Evolutionary conservation across 352 stramenopile species (phyloP).

Genomic region (Blastocystis sp.): DNA sequence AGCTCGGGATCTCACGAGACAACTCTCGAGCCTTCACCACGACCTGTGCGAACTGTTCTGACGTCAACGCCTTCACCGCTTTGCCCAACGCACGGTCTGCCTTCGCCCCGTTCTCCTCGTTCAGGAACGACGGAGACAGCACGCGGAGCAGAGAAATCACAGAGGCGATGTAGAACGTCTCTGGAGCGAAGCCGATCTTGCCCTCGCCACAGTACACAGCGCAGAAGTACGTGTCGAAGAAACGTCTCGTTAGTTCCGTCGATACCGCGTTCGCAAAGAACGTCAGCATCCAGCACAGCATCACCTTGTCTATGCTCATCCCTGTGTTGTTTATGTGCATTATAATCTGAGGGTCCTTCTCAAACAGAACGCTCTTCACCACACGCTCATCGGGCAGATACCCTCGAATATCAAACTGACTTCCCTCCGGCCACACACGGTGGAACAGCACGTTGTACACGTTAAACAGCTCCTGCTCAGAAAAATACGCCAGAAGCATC

Average conservation of each 20-base stretch:
- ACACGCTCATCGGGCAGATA: constrained; percentile 49
- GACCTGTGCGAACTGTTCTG: background rate
- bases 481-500: constrained; percentile 47
- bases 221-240: constrained; percentile 60
- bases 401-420: constrained; percentile 46
- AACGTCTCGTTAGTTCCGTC: constrained; percentile 10
- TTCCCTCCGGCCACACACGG: constrained; percentile 1
- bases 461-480: constrained; percentile 51
- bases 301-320: constrained; percentile 18
- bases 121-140: background rate
- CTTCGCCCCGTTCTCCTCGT: constrained; percentile 35
- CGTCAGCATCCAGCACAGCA: constrained; percentile 29
- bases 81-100: constrained; percentile 25
- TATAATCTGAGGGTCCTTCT: constrained; percentile 54
- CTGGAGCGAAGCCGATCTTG: constrained; percentile 50
- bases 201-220: background rate
- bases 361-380: constrained; percentile 57
- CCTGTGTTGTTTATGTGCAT: constrained; percentile 35
- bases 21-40: background rate
- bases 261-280: constrained; percentile 47
- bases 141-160: constrained; percentile 19
- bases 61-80: background rate
- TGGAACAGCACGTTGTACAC: constrained; percentile 32
- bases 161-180: constrained; percentile 50
- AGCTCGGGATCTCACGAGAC: constrained; percentile 26